Conservation (phyloP, 805 yeast genomes). For the Cyberlindnera maclurae region DNA sequence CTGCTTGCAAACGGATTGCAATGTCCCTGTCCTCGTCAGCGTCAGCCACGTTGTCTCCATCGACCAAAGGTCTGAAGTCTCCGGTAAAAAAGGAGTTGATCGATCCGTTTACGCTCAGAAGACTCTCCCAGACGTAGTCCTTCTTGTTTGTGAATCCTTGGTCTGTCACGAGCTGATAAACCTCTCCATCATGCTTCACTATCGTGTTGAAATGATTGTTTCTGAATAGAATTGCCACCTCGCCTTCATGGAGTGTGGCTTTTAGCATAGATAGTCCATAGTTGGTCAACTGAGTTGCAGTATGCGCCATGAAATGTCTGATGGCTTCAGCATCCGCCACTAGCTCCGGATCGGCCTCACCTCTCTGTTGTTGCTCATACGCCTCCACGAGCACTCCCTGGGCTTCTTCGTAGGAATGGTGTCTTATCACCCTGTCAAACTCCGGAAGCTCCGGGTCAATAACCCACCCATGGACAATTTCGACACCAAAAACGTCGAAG, state of each 20-base stretch:
- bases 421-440: conserved; percentile 30
- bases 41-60: conserved; percentile 17
- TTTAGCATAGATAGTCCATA: conserved; percentile 50
- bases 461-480: conserved; percentile 81
- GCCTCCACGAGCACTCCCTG: conserved; percentile 50
- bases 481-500: conserved; percentile 52
- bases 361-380: conserved; percentile 27
- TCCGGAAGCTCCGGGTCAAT: conserved; percentile 36
- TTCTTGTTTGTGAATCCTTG: conserved; percentile 43
- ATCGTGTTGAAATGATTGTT: conserved; percentile 85
- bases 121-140: conserved; percentile 76
- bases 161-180: conserved; percentile 72
- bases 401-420: conserved; percentile 48
- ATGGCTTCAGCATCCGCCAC: conserved; percentile 29
- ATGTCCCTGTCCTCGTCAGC: conserved; percentile 33
- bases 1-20: conserved; percentile 41
- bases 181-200: conserved; percentile 36
- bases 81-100: conserved; percentile 70
- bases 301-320: conserved; percentile 45
- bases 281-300: conserved; percentile 71
- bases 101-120: conserved; percentile 58
- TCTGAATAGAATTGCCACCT: conserved; percentile 69
- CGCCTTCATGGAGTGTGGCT: conserved; percentile 39
- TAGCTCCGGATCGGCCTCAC: conserved; percentile 23
- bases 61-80: conserved; percentile 40